Conservation (phyloP, 306 rosid species). For the Dalbergia cochinchinensis region DNA sequence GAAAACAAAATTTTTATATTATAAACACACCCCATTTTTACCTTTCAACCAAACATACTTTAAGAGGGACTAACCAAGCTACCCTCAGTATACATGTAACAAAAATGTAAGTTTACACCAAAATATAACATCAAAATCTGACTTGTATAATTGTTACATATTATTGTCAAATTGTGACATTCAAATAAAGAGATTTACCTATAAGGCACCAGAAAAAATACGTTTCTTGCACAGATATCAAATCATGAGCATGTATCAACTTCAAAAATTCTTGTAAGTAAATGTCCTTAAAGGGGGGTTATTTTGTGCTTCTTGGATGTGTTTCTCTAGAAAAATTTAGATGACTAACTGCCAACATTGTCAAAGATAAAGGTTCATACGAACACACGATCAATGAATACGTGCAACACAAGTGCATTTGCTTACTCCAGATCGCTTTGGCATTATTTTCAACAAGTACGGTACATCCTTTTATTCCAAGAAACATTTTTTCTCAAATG, state of each 20-base stretch:
- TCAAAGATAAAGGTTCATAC: constrained; percentile 36
- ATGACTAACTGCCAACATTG: constrained; percentile 34
- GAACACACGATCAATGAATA: constrained; percentile 47
- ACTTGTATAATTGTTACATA: no score
- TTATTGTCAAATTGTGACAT: no score
- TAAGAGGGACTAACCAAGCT: no score
- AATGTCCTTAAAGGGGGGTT: constrained; percentile 36
- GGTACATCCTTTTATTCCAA: constrained; percentile 64
- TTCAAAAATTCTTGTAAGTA: constrained; percentile 12
- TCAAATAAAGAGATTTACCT: neutral
- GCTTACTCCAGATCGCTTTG: constrained; percentile 60
- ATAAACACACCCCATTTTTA: no score
- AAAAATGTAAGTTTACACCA: no score
- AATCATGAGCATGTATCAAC: constrained; percentile 42
- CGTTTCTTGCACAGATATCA: constrained; percentile 16
- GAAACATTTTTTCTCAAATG: constrained; percentile 82
- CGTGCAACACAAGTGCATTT: constrained; percentile 48
- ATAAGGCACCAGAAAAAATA: neutral
- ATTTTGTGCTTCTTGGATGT: constrained; percentile 46
- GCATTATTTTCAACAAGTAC: constrained; percentile 56
- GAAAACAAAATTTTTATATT: no score
- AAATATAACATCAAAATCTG: no score
- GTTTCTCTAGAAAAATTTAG: constrained; percentile 40
- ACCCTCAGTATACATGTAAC: no score
- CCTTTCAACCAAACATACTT: no score